A percentile compares a stretch with the other conserved stretches of the same genome.
These are phyloP conservation scores for Euphorbia celastroides DNA, from an alignment of 441 rosid species.

Conservation along the genomic window DNA sequence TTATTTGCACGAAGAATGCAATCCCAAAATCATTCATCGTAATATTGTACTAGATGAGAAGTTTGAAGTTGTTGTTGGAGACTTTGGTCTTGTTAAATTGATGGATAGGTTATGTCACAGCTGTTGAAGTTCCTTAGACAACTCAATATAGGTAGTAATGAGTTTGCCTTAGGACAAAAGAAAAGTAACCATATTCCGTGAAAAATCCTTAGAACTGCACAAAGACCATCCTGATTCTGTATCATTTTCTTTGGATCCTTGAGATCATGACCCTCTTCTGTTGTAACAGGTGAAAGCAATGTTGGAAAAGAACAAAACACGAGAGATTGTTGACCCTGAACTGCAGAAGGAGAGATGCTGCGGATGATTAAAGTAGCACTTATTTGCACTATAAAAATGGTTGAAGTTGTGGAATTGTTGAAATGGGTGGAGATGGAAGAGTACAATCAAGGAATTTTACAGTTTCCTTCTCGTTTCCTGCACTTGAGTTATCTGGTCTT, in stretches of 20 bases:
- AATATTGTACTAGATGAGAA: conserved; percentile 67
- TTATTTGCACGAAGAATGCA: conserved; percentile 71
- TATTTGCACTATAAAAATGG: conserved; percentile 70
- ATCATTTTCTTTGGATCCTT: no score
- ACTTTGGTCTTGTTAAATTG: conserved; percentile 67
- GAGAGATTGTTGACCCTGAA: conserved; percentile 50
- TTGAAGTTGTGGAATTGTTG: conserved; percentile 68
- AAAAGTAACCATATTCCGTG: no score
- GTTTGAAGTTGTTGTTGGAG: conserved; percentile 78
- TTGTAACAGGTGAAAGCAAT: conserved; percentile 54
- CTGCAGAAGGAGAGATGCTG: conserved; percentile 49
- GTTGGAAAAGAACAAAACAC: conserved; percentile 49
- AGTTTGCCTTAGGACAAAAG: no score
- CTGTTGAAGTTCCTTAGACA: conserved; percentile 57
- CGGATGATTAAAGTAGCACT: conserved; percentile 64
- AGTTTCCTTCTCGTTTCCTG: conserved; percentile 37
- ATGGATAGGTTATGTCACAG: conserved; percentile 71
- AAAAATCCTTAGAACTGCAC: no score
- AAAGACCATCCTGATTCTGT: no score
- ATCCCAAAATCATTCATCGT: conserved; percentile 71
- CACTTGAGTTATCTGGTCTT: conserved; percentile 63
- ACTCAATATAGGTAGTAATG: no score
- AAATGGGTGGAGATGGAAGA: conserved; percentile 76
- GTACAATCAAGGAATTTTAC: conserved; percentile 32
- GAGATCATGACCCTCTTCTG: no score